Evolutionary conservation across 2,329 filamentous ascomycete species (phyloP).

Genomic region (Cladobotryum mycophilum): DNA sequence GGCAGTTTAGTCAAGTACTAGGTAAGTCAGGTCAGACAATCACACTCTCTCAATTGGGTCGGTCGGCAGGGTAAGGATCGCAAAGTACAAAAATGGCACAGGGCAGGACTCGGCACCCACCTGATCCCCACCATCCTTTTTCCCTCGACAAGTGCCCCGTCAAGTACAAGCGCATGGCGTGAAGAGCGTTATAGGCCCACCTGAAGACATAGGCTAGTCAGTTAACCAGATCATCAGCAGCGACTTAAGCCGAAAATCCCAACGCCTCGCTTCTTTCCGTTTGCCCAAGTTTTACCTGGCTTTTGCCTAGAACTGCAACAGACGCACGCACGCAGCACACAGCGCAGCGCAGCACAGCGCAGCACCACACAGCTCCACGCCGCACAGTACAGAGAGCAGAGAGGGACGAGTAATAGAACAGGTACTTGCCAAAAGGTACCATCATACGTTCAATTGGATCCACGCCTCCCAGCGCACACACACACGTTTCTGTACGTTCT

Average conservation of each 20-base stretch:
- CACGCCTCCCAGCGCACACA: neutral
- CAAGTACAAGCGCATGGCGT: slow-evolving; percentile 21
- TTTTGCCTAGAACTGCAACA: slow-evolving; percentile 15
- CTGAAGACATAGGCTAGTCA: neutral
- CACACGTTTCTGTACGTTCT: neutral
- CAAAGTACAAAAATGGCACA: too few species aligned
- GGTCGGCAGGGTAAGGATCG: too few species aligned
- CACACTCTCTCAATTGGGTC: too few species aligned
- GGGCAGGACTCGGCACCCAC: neutral
- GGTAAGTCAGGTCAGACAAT: too few species aligned
- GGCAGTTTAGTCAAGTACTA: too few species aligned
- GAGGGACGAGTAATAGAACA: too few species aligned
- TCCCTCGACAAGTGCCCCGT: slow-evolving; percentile 22
- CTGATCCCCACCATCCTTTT: neutral
- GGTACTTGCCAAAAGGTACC: too few species aligned
- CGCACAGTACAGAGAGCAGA: too few species aligned
- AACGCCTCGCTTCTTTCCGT: slow-evolving; percentile 38
- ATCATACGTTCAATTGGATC: too few species aligned
- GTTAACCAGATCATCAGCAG: slow-evolving; percentile 16
- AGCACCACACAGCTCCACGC: too few species aligned
- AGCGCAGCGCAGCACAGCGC: neutral
- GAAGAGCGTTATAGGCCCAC: neutral
- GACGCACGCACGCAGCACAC: slow-evolving; percentile 8
- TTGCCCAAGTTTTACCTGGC: too few species aligned
- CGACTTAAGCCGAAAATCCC: slow-evolving; percentile 18